Percentiles rank a stretch among this genome's conserved stretches.
These are phyloP conservation scores for Termitomyces titanicus DNA, from an alignment of 768 basidiomycete species.

Conservation along the genomic window DNA sequence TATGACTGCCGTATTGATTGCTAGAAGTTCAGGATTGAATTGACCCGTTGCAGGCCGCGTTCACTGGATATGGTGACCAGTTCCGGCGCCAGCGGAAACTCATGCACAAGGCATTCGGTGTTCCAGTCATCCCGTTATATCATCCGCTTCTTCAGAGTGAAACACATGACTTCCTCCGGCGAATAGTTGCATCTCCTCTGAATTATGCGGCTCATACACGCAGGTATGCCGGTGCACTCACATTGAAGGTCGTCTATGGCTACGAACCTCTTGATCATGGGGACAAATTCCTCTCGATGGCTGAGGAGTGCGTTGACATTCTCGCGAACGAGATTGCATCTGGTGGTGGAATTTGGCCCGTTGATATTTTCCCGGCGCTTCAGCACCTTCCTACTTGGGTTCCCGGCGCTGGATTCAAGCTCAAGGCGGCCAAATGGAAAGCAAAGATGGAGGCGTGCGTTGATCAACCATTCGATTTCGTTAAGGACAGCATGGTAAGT, in stretches of 20 bases:
- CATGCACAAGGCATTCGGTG: slow-evolving; percentile 60
- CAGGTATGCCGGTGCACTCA: slow-evolving; percentile 58
- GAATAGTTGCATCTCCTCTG: slow-evolving; percentile 44
- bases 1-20: slow-evolving; percentile 20
- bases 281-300: slow-evolving; percentile 37
- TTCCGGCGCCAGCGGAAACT: slow-evolving; percentile 63
- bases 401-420: slow-evolving; percentile 66
- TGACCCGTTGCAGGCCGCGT: slow-evolving; percentile 42
- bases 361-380: slow-evolving; percentile 47
- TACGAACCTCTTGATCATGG: slow-evolving; percentile 38
- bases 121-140: slow-evolving; percentile 50
- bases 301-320: slow-evolving; percentile 39
- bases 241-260: slow-evolving; percentile 59
- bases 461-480: slow-evolving; percentile 57
- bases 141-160: slow-evolving; percentile 53
- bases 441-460: slow-evolving; percentile 61
- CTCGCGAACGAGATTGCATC: slow-evolving; percentile 39
- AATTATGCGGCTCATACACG: slow-evolving; percentile 33
- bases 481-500: slow-evolving; percentile 55
- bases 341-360: slow-evolving; percentile 45
- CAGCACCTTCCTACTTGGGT: slow-evolving; percentile 60
- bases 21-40: background rate
- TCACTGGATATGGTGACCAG: slow-evolving; percentile 62
- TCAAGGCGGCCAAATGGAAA: slow-evolving; percentile 59
- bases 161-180: slow-evolving; percentile 54